Percentiles rank a stretch among this genome's conserved stretches.
Evolutionary conservation across 139 green algal genomes (phyloP).

Genomic region (Chlorella sp.): DNA sequence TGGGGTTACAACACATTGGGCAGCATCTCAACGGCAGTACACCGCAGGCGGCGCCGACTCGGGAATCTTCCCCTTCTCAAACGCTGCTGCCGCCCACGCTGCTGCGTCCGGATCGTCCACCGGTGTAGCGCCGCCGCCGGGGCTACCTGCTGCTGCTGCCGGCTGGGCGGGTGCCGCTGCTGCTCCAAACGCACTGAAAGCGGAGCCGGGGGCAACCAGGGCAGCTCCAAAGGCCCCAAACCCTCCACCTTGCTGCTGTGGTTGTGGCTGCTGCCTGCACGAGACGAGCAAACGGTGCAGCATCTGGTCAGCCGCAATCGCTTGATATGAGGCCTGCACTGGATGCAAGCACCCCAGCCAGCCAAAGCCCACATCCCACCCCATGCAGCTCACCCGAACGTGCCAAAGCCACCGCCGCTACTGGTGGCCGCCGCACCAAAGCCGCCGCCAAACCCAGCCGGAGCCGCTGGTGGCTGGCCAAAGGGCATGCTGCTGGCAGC

Average conservation of each 20-base stretch:
- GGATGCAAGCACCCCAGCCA: no score
- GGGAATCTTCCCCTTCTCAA: slow-evolving; percentile 38
- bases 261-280: no score
- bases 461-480: neutral
- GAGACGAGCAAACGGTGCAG: no score
- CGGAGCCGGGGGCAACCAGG: neutral
- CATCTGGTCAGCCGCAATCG: no score
- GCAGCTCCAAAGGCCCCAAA: neutral
- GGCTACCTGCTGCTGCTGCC: neutral
- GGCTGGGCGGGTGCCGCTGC: neutral
- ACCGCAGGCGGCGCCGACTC: slow-evolving; percentile 22
- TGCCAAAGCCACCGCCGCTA: no score
- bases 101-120: neutral
- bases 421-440: no score
- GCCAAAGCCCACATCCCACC: no score
- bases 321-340: no score
- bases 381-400: no score
- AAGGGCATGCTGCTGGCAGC: neutral
- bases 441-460: neutral
- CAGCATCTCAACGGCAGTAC: slow-evolving; percentile 14
- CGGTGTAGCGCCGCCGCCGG: neutral
- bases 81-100: slow-evolving; percentile 20
- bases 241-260: no score
- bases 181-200: neutral
- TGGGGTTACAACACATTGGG: no score